Evolutionary conservation across 2,329 filamentous ascomycete genomes (phyloP), one percentile per base, ranked within the genome.

Genomic region (Verticillium dahliae): DNA sequence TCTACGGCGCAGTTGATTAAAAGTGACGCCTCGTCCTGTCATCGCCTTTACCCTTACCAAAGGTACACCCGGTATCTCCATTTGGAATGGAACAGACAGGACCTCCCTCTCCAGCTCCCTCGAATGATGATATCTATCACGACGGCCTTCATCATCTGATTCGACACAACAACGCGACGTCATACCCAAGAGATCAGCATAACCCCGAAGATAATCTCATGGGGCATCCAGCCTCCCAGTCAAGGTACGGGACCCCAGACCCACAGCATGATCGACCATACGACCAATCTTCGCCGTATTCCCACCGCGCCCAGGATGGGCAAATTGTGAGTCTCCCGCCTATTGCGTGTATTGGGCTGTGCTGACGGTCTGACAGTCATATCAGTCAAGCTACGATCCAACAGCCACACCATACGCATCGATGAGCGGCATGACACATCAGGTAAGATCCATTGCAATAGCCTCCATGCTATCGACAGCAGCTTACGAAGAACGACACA

Each of bases 31-130:
- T 31, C 27, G 27, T 31, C 5, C 27, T 31, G 27, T 37, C 35
- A 37, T 13, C 35, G 35, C 35, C 35, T 10, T 37, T 13, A 37
- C 13, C 35, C 13, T 27, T 27, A n/a, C 9, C 45, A 11, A 11
- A 22, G 27, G 27, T 31, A 31, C 27, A 31, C 18, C n/a, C 18
- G 18, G 45, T 13, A 22, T 35, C 31, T 14, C 6, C 45, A 4
- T 34, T 60, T 57, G 63, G 67, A 33, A 74, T 81, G 78, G 74
- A 73, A 63, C 74, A 71, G 60, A 70, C 69, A 60, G 69, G 73
- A 55, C 75, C 79, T 39, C 77, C 75, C 54, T 82, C 81, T 27
- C 81, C 82, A 62, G 76, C 78, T 60, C 76, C 76, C 22, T 78
- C 77, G 57, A 71, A 71, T 60, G 69, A 69, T 61, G 71, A 71